phyloP scores from a whole-genome alignment of 2,329 filamentous ascomycete species.

The Pseudocercospora eumusae region DNA sequence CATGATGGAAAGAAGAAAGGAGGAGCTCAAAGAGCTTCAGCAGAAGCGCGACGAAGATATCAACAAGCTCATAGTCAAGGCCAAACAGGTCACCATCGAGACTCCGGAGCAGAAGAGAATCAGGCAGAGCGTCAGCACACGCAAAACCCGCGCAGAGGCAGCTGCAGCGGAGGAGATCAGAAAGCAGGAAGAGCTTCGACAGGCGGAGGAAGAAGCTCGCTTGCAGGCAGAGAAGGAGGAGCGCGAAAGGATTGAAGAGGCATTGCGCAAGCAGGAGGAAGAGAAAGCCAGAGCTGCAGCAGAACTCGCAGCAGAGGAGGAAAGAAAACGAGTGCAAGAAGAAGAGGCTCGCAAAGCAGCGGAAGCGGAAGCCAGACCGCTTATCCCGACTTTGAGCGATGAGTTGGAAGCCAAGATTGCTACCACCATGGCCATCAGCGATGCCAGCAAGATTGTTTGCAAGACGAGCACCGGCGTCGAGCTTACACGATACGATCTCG shows the following conservation, averaged over 20 bases:
- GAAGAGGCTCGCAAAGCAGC: constrained; percentile 15
- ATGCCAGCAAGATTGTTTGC: constrained; percentile 29
- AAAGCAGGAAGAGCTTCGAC: constrained; percentile 16
- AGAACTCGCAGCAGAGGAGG: constrained; percentile 13
- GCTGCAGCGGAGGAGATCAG: constrained; percentile 10
- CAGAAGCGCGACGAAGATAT: constrained; percentile 16
- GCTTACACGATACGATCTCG: constrained; percentile 62
- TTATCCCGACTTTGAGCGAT: constrained; percentile 38
- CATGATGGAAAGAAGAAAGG: not conserved
- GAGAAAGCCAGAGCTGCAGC: constrained; percentile 20
- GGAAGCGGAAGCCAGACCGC: constrained; percentile 5
- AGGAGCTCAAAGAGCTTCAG: not conserved
- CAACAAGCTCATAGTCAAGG: constrained; percentile 18
- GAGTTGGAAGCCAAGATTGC: constrained; percentile 46
- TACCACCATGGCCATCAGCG: constrained; percentile 37
- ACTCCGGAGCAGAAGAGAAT: constrained; percentile 18
- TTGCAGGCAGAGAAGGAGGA: constrained; percentile 18
- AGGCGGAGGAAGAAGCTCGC: constrained; percentile 5
- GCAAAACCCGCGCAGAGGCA: constrained; percentile 18
- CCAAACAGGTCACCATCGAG: constrained; percentile 21
- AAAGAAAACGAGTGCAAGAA: constrained; percentile 12
- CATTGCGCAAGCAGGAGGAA: constrained; percentile 12
- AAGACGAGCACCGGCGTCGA: constrained; percentile 43
- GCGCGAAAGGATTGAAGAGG: constrained; percentile 21
- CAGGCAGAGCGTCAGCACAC: constrained; percentile 17